Base-by-base conservation (phyloP, 2,329 filamentous ascomycete species). In the Penicillium brevicompactum region DNA sequence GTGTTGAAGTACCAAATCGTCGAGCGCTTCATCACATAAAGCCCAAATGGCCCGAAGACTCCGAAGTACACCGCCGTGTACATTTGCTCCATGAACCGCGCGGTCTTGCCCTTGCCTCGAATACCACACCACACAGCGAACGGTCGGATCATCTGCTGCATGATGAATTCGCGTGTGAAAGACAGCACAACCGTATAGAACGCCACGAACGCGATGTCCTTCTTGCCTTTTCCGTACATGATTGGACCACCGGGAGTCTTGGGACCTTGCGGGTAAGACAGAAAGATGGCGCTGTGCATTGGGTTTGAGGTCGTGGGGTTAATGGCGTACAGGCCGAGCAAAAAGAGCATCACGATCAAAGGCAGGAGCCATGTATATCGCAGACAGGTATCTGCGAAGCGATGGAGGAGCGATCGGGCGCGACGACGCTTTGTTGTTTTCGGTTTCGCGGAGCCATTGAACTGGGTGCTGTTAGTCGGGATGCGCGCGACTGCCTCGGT, bases 1-100 rank as follows among this genome's bases (percentile, higher is more conserved):
- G 90, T 94, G 78, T 95, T 92, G 82, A 96, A 97, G 75, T 96
- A 97, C 93, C 92, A 97, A 41, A 97, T 86, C 7, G 92, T 88
- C n/a, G 91, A 93, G 59, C 84, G 83, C 69, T 84, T 89, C 92
- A 97, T 97, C 71, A 97, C 90, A 71, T 89, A 97, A 67, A 97
- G 74, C 51, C 92, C 92, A 52, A 87, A 87, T 1, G 92, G 92
- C 1, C 91, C 91, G 54, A 95, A 87, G 55, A 94, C 72, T 43
- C 76, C 85, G 74, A 96, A 96, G 82, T 97, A 97, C 51, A 96
- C 79, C 24, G 92, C 92, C 1, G 92, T 96, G 77, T 97, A 97
- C 69, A 89, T 86, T 77, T 97, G 92, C 75, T 97, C 92, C 90
- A 96, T 94, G 81, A 96, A 97, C 32, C 92, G 88, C 14, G 87